phyloP scores from a whole-genome alignment of 331 rosid genomes.

The Erythrophleum ivorense region DNA sequence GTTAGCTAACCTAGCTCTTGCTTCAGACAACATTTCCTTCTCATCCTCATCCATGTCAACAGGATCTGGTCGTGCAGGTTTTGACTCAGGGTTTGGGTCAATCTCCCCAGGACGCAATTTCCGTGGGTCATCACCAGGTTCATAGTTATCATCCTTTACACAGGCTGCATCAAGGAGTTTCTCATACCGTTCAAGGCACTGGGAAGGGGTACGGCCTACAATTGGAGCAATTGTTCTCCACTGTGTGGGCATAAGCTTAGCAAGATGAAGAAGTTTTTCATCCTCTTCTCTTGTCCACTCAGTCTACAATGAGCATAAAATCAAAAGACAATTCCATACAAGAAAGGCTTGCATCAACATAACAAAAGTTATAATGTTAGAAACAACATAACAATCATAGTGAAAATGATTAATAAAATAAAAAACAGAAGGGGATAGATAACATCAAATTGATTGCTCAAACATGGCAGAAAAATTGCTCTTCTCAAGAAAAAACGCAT shows the following conservation, averaged over 20 bases:
- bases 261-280: conserved; percentile 95
- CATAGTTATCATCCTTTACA: conserved; percentile 92
- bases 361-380: background rate
- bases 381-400: background rate
- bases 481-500: background rate
- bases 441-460: conserved; percentile 4
- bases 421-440: background rate
- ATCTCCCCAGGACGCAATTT: conserved; percentile 96
- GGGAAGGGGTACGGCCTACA: conserved; percentile 96
- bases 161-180: conserved; percentile 95
- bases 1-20: conserved; percentile 95
- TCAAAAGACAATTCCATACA: conserved; percentile 5
- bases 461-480: background rate
- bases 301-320: conserved; percentile 53
- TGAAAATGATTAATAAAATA: background rate
- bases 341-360: conserved; percentile 9
- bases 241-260: conserved; percentile 97
- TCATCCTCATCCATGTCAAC: conserved; percentile 99
- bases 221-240: conserved; percentile 98
- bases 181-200: conserved; percentile 92
- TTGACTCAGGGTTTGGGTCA: conserved; percentile 94
- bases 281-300: conserved; percentile 99
- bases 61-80: conserved; percentile 98
- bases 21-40: conserved; percentile 98
- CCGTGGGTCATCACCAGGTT: conserved; percentile 92